Evolutionary conservation across 2,329 filamentous ascomycete genomes (phyloP), one percentile per base, ranked within the genome.

Genomic region (Ceratocystis papillata): DNA sequence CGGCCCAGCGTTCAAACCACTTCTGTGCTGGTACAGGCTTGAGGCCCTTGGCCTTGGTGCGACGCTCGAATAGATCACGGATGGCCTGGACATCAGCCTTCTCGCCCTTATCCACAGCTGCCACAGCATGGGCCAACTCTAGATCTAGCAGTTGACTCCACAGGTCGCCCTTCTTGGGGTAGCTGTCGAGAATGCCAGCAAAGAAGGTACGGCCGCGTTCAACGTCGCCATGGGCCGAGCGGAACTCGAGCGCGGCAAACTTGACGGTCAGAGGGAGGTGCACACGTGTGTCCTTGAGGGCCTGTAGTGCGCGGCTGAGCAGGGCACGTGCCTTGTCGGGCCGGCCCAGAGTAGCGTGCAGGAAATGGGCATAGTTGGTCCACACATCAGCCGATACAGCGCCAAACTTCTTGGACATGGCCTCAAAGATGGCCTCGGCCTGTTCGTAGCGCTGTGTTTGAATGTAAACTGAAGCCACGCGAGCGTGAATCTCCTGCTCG

Each of bases 191-290:
- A 7, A 99, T 80, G 48, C 87, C 88, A 75, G 96, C 93, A 72
- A 97, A 97, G 73, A 97, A 87, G 30, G 95, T 99, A 20, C 95
- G 87, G 8, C 94, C 94, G 67, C 90, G 89, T 77, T 99, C 95
- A 2, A 90, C 80, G 71, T 95, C 89, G 65, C 92, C 92, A 71
- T 88, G 84, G 6, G 84, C 76, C 10, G 89, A 93, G 70, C 86
- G 87, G 81, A 96, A 99, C 76, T 99, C 94, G 25, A 99, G 83
- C 20, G 89, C 87, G 0, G 89, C 94, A 74, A 99, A 96, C 70
- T 93, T 92, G 71, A 88, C 84, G 66, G 93, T 90, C 0, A 96
- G 81, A 68, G 85, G 83, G 12, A 80, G 76, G 69, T 81, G 86
- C 67, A 87, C 83, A 63, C 83, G 82, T 22, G 79, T 75, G 30